A percentile compares a stretch with the other conserved stretches of the same genome.
Evolutionary conservation across 345 rosid species (phyloP).

Genomic region (Kernera saxatilis): DNA sequence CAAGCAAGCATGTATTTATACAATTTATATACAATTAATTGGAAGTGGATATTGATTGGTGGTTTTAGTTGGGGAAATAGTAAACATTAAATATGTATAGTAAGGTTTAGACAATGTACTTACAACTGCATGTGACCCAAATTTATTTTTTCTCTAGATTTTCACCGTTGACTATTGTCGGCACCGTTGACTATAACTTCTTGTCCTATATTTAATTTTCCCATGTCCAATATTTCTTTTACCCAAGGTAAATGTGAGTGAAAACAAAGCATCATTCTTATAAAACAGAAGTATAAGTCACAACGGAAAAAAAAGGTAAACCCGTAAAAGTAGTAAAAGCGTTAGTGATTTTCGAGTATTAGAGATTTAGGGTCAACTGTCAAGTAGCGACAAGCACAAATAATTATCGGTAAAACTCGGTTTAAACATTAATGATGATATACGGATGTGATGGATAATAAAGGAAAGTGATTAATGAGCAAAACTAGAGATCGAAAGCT

Average conservation of each 20-base stretch:
- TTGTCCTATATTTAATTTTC: not conserved
- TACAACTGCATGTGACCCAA: conserved; percentile 19
- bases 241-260: conserved; percentile 6
- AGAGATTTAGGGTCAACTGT: not conserved
- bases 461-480: not conserved
- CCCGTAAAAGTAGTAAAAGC: not conserved
- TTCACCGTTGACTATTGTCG: conserved; percentile 25
- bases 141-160: not conserved
- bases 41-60: not conserved
- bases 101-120: conserved; percentile 23
- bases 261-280: not conserved
- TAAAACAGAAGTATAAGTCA: not conserved
- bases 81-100: conserved; percentile 19
- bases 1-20: not conserved
- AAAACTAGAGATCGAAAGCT: conserved; percentile 4
- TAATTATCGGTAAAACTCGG: not conserved
- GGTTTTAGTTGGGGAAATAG: conserved; percentile 16
- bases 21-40: not conserved
- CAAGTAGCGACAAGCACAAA: not conserved
- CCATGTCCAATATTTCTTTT: not conserved
- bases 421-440: not conserved
- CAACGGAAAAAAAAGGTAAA: not conserved
- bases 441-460: conserved; percentile 7
- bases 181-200: conserved; percentile 11
- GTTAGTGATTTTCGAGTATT: not conserved